A percentile compares a stretch with the other conserved stretches of the same genome.
Evolutionary conservation across 371 early-diverging fungal genomes (phyloP).

Genomic region (Sporodiniella umbellata): DNA sequence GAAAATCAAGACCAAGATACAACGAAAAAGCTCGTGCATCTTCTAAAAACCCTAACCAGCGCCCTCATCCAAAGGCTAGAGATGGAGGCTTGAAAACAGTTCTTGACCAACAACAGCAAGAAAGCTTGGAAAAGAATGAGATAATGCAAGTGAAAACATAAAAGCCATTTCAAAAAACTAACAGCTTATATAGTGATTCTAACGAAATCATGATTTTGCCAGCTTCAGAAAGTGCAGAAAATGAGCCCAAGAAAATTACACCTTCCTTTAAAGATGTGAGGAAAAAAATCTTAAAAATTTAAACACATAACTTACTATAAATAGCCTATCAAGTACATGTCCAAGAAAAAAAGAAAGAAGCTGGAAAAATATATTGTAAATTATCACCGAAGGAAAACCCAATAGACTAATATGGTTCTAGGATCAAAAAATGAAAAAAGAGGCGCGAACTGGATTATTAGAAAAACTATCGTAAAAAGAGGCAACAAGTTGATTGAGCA

Average conservation of each 20-base stretch:
- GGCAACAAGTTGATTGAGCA: no score
- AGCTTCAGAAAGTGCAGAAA: conserved; percentile 9
- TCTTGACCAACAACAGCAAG: conserved; percentile 1
- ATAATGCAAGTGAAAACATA: background rate
- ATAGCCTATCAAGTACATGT: conserved; percentile 49
- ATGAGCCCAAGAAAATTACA: background rate
- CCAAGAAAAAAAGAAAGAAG: conserved; percentile 73
- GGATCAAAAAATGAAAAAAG: conserved; percentile 94
- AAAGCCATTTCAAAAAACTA: no score
- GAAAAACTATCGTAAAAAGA: conserved; percentile 75
- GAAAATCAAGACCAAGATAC: conserved; percentile 57
- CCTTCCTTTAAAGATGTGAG: conserved; percentile 14
- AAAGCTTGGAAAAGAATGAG: conserved; percentile 1
- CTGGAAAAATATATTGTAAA: conserved; percentile 81
- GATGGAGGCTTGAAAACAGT: conserved; percentile 51
- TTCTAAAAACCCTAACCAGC: conserved; percentile 38
- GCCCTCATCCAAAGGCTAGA: conserved; percentile 49
- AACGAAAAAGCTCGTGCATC: conserved; percentile 58
- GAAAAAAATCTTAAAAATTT: background rate
- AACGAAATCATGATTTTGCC: conserved; percentile 46
- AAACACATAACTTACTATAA: background rate
- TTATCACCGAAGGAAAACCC: background rate
- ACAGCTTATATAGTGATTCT: conserved; percentile 7
- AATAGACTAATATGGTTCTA: conserved; percentile 14
- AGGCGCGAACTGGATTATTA: conserved; percentile 76